phyloP scores from a whole-genome alignment of 2,329 filamentous ascomycete species.

The Cytospora paraplurivora region DNA sequence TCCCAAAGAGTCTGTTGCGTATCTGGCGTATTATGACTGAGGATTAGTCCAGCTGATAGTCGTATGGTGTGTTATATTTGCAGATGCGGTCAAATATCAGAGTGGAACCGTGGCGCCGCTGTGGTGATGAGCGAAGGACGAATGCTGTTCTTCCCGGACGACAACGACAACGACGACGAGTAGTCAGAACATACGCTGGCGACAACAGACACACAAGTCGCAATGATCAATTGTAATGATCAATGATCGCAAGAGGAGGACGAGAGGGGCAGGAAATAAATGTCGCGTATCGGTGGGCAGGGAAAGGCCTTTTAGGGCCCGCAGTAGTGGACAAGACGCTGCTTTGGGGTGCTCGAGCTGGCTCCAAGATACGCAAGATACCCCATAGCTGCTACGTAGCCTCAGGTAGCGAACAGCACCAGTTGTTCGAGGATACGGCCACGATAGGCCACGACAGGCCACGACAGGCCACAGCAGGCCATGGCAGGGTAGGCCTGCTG shows the following conservation, averaged over 20 bases:
- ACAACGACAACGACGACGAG: not conserved
- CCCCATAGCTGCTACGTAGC: constrained; percentile 29
- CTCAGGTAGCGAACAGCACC: constrained; percentile 21
- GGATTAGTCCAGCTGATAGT: constrained; percentile 17
- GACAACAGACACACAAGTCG: constrained; percentile 11
- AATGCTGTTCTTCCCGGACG: not conserved
- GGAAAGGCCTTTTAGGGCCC: constrained; percentile 23
- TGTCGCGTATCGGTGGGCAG: constrained; percentile 19
- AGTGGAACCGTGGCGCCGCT: not conserved
- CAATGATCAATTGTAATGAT: constrained; percentile 7
- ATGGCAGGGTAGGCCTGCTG: constrained; percentile 26
- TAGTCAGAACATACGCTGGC: too few species aligned
- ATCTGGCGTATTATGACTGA: constrained; percentile 13
- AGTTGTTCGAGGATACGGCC: constrained; percentile 25
- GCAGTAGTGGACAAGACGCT: constrained; percentile 18
- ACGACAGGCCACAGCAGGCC: constrained; percentile 12
- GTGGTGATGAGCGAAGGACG: not conserved
- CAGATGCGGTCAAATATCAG: not conserved
- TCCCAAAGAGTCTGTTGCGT: constrained; percentile 8
- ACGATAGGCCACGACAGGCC: constrained; percentile 18
- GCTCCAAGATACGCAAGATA: constrained; percentile 7
- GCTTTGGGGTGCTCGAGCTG: constrained; percentile 24
- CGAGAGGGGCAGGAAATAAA: constrained; percentile 10
- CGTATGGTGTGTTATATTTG: constrained; percentile 5
- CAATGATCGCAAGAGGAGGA: constrained; percentile 7